Base-by-base conservation (phyloP, 306 rosid genomes). In the Acacia acuminata region DNA sequence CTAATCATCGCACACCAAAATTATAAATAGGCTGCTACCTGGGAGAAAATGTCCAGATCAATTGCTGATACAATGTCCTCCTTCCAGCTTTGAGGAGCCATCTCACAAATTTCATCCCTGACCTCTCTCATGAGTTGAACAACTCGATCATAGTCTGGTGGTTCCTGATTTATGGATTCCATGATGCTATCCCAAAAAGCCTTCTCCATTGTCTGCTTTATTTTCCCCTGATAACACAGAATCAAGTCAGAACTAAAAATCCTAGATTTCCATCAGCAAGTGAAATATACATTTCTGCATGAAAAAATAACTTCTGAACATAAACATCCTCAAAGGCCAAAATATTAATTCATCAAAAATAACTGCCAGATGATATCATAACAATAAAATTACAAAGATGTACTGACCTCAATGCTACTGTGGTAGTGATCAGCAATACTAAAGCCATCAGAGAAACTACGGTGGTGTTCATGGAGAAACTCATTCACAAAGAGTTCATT, bases 151-250 rank as follows among this genome's bases (percentile, higher is more conserved):
- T 88, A 94, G 83, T 94, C 85, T 79, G 97, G 94, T 43, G 83
- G 86, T 13, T 89, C 94, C 75, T 86, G 87, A 84, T 91, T 81
- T 78, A 96, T 79, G 48, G 97, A 93, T 87, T 93, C 99, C 86
- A 91, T 77, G 79, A 94, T 80, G 76, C 90, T 88, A 82, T 96
- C 99, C 99, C 98, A 93, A 64, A 93, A 96, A 73, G 98, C 99
- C 81, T 89, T 92, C 86, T 92, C 92, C 94, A 96, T 91, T 66
- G 94, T 86, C 55, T 81, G 87, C 75, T 87, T 91, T 77, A 94
- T 87, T 86, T 90, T 92, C 68, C 85, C 91, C 99, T 96, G 86
- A 71, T 86, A 87, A 77, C 66, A n/a, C 30, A 77, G 36, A 32
- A 61, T 77, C 9, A 48, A 55, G 79, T 50, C 58, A 63, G 76